Evolutionary conservation across 768 basidiomycete genomes (phyloP).

Genomic region (Xerocomus spinulosus): DNA sequence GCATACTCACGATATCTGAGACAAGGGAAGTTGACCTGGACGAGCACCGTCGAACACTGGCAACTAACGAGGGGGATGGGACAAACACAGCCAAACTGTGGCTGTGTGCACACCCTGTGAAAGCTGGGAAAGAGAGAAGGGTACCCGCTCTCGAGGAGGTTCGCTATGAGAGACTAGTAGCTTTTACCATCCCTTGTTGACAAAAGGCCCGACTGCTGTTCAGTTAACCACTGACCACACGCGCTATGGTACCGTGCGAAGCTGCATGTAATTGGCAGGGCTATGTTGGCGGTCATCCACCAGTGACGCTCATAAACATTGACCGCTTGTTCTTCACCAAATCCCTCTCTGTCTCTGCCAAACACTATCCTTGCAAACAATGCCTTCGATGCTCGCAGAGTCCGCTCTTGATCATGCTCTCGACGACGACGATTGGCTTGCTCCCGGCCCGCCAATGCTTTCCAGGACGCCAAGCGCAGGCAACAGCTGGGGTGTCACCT

Average conservation of each 20-base stretch:
- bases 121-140: no score
- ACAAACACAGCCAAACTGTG: slow-evolving; percentile 28
- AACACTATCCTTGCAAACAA: not conserved
- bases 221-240: not conserved
- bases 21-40: slow-evolving; percentile 44
- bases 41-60: slow-evolving; percentile 1
- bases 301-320: not conserved
- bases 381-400: slow-evolving; percentile 50
- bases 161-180: not conserved
- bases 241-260: slow-evolving; percentile 12
- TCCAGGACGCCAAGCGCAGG: slow-evolving; percentile 65
- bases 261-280: slow-evolving; percentile 4
- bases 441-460: slow-evolving; percentile 45
- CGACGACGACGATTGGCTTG: slow-evolving; percentile 69
- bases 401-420: slow-evolving; percentile 56
- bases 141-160: not conserved
- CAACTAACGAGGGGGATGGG: not conserved
- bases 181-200: not conserved
- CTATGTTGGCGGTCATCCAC: not conserved
- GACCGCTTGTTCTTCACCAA: not conserved
- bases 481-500: slow-evolving; percentile 82
- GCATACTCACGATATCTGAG: slow-evolving; percentile 51
- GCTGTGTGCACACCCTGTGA: slow-evolving; percentile 17
- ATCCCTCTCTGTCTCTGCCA: not conserved
- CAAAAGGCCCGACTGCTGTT: not conserved